Conservation (phyloP, 164 flowering plant genomes). For the Buxus sempervirens region DNA sequence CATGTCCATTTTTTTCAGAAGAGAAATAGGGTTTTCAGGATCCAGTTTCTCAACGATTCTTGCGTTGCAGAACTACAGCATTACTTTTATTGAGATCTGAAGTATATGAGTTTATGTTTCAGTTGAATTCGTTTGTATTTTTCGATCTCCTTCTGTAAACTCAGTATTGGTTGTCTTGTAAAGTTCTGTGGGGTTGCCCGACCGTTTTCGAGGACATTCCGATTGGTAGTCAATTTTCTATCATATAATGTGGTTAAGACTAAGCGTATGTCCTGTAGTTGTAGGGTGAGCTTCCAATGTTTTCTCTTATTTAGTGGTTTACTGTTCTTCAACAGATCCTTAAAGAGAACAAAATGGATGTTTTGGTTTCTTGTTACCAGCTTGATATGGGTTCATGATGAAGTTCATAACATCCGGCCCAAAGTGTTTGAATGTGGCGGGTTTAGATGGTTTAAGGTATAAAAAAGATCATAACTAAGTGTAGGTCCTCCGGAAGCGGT, state of each 20-base stretch:
- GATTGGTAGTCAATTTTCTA: neutral
- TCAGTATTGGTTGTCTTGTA: neutral
- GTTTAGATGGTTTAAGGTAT: too few relatives aligned
- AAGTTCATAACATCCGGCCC: neutral
- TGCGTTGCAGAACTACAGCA: neutral
- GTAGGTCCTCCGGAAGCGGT: too few relatives aligned
- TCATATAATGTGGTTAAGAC: too few relatives aligned
- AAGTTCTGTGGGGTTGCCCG: neutral
- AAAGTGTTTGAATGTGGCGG: neutral
- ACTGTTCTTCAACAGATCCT: too few relatives aligned
- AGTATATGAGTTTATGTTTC: neutral
- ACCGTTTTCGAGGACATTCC: neutral
- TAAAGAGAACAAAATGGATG: neutral
- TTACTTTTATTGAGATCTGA: neutral
- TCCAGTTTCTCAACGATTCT: neutral
- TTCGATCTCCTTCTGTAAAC: neutral
- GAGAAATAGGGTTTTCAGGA: neutral
- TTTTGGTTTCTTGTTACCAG: neutral
- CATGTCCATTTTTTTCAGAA: too few relatives aligned
- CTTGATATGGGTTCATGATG: neutral
- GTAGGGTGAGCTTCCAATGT: neutral
- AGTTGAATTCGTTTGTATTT: neutral
- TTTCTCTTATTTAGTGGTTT: neutral
- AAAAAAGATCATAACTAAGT: too few relatives aligned
- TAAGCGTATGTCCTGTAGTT: neutral